Conservation (phyloP, 305 asterid genomes). For the Fraxinus xanthoxyloides region DNA sequence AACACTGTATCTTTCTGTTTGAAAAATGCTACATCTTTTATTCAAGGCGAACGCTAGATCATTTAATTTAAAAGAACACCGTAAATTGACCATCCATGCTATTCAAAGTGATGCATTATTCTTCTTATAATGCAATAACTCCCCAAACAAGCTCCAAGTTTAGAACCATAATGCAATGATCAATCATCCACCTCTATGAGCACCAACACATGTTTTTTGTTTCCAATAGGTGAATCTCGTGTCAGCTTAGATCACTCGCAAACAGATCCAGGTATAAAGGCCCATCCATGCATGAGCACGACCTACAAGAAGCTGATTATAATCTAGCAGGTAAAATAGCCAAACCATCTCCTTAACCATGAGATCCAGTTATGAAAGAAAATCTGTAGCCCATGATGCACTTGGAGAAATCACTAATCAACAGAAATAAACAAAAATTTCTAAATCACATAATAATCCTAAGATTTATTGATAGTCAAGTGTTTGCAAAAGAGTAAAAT, state of each 20-base stretch:
- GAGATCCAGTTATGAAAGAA: not conserved
- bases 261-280: not conserved
- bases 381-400: not conserved
- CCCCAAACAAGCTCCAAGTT: not conserved
- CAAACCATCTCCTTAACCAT: not conserved
- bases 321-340: not conserved
- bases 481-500: not conserved
- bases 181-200: not conserved
- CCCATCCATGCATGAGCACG: not conserved
- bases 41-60: not conserved
- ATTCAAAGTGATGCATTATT: not conserved
- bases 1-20: not conserved
- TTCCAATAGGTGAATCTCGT: not conserved
- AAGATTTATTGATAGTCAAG: not conserved
- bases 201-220: not conserved
- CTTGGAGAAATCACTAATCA: not conserved
- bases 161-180: not conserved
- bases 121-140: constrained; percentile 4
- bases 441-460: not conserved
- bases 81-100: not conserved
- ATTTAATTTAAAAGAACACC: not conserved
- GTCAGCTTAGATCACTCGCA: not conserved
- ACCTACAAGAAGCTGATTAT: not conserved
- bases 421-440: not conserved
- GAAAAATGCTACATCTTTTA: not conserved